A percentile compares a stretch with the other conserved stretches of the same genome.
Evolutionary conservation across 306 rosid genomes (phyloP).

Genomic region (Vicia sativa): DNA sequence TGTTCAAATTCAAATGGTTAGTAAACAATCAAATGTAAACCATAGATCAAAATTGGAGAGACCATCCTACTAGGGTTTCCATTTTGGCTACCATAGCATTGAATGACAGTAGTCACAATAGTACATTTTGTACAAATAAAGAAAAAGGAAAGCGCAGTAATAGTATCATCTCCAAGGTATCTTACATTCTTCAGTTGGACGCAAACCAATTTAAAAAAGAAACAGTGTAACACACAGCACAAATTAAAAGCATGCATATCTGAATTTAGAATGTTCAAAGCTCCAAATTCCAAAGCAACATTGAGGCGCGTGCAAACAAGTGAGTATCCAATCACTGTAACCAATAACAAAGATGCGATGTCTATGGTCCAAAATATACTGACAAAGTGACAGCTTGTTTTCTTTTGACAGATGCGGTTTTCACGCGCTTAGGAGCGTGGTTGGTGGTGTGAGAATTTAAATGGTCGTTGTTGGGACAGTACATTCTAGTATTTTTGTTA

Average conservation of each 20-base stretch:
- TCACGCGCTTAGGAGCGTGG: slow-evolving; percentile 49
- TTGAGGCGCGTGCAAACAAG: slow-evolving; percentile 53
- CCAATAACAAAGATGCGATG: slow-evolving; percentile 22
- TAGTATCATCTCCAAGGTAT: slow-evolving; percentile 19
- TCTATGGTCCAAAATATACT: slow-evolving; percentile 42
- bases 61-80: not conserved
- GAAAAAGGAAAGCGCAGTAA: slow-evolving; percentile 1
- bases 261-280: slow-evolving; percentile 48
- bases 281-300: slow-evolving; percentile 50
- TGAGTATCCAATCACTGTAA: slow-evolving; percentile 42
- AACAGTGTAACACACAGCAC: slow-evolving; percentile 26
- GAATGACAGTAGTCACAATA: not conserved
- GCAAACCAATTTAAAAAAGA: not conserved
- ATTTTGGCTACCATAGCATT: not conserved
- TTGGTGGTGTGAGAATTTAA: slow-evolving; percentile 35
- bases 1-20: too few relatives aligned
- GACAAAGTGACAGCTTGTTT: slow-evolving; percentile 55
- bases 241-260: slow-evolving; percentile 29
- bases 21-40: not conserved
- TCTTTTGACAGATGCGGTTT: slow-evolving; percentile 3
- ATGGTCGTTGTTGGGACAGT: not conserved
- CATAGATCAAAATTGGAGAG: not conserved
- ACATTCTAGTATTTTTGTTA: slow-evolving; percentile 40
- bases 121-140: not conserved
- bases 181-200: slow-evolving; percentile 8